A percentile compares a stretch with the other conserved stretches of the same genome.
Evolutionary conservation across 148 eudicot species (phyloP).

Genomic region (Mesembryanthemum crystallinum): DNA sequence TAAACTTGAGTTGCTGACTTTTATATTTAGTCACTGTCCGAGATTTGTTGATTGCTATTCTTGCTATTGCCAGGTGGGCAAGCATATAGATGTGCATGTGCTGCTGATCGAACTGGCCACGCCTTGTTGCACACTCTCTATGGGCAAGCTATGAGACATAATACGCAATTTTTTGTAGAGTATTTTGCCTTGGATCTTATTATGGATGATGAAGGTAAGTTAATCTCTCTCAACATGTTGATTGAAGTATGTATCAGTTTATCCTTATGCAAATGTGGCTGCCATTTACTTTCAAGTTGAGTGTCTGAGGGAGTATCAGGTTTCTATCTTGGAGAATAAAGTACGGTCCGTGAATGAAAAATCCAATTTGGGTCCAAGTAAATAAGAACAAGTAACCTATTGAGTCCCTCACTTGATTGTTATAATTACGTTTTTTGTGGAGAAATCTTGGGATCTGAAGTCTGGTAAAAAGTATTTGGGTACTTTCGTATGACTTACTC

Average conservation of each 20-base stretch:
- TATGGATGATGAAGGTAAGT: slow-evolving; percentile 85
- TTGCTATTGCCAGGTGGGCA: slow-evolving; percentile 67
- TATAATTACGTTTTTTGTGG: neutral
- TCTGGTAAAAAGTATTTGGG: neutral
- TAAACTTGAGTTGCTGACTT: slow-evolving; percentile 15
- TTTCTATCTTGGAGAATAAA: neutral
- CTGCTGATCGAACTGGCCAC: slow-evolving; percentile 99
- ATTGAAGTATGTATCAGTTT: neutral
- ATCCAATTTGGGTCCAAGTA: neutral
- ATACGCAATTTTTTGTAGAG: slow-evolving; percentile 97
- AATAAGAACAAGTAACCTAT: neutral
- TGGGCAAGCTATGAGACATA: slow-evolving; percentile 99
- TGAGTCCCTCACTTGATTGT: neutral
- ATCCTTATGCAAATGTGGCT: neutral
- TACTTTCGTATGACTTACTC: neutral
- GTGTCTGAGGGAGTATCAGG: neutral
- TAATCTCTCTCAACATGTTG: neutral
- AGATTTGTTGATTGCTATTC: neutral
- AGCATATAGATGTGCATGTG: slow-evolving; percentile 99
- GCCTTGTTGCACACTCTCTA: slow-evolving; percentile 88
- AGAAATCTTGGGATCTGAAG: neutral
- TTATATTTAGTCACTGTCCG: neutral
- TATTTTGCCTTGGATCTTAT: slow-evolving; percentile 93
- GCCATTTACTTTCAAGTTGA: neutral
- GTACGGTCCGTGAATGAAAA: neutral